phyloP scores from a whole-genome alignment of 2,329 filamentous ascomycete species.

The Epichloe gansuensis region DNA sequence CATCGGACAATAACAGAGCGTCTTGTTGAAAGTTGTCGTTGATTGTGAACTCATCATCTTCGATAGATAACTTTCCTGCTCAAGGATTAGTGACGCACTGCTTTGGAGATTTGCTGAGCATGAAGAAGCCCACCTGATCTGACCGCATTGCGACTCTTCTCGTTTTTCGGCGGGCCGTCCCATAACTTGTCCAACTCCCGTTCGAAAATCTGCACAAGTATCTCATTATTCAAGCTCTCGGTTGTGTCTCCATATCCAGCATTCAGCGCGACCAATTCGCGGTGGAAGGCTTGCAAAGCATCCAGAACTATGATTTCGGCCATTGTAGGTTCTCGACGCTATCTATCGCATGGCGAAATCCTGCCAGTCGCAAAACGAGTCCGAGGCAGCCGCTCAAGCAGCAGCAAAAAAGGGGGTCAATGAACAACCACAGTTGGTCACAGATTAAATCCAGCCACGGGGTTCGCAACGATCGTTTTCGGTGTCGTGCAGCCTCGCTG shows the following conservation, averaged over 20 bases:
- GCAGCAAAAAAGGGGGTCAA: background rate
- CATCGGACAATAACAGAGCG: slow-evolving; percentile 70
- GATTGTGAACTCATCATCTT: slow-evolving; percentile 61
- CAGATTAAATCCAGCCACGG: slow-evolving; percentile 8
- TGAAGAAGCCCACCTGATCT: slow-evolving; percentile 42
- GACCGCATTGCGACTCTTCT: slow-evolving; percentile 59
- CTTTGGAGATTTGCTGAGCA: background rate
- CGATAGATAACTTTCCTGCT: slow-evolving; percentile 62
- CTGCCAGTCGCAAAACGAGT: background rate
- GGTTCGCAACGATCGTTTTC: slow-evolving; percentile 6
- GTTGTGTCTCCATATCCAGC: slow-evolving; percentile 49
- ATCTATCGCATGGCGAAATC: slow-evolving; percentile 36
- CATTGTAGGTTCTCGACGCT: slow-evolving; percentile 41
- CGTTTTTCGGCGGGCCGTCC: slow-evolving; percentile 61
- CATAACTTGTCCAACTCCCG: slow-evolving; percentile 59
- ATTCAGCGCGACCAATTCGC: slow-evolving; percentile 66
- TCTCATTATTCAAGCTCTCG: slow-evolving; percentile 56
- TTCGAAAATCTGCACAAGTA: slow-evolving; percentile 59
- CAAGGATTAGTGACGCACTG: slow-evolving; percentile 7
- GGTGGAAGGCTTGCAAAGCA: slow-evolving; percentile 71
- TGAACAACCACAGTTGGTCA: slow-evolving; percentile 2
- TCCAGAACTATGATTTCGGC: slow-evolving; percentile 60
- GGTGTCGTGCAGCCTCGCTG: slow-evolving; percentile 21
- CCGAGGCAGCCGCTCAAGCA: background rate
- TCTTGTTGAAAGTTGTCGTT: slow-evolving; percentile 82